phyloP scores from a whole-genome alignment of 192 early-diverging fungal species.

The Spizellomyces sp. region DNA sequence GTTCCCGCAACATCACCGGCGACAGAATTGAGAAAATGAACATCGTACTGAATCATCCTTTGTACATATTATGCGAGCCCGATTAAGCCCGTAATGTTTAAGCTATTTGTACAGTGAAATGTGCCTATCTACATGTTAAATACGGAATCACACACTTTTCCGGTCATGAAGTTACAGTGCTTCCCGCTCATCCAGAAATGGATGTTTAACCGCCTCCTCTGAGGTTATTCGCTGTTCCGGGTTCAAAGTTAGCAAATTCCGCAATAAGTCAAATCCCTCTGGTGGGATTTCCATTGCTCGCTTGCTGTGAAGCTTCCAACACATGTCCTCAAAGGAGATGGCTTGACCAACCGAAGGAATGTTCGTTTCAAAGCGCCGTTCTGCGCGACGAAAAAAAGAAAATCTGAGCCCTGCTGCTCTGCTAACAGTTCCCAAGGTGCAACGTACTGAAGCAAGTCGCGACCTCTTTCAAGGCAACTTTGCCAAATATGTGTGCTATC shows the following conservation, averaged over 20 bases:
- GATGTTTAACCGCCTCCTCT: conserved; percentile 73
- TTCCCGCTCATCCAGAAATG: conserved; percentile 53
- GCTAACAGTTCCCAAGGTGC: no score
- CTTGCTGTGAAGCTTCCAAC: conserved; percentile 42
- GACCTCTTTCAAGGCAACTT: conserved; percentile 69
- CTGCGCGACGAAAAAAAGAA: conserved; percentile 48
- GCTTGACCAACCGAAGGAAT: conserved; percentile 43
- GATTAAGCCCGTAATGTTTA: no score
- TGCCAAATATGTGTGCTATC: conserved; percentile 78
- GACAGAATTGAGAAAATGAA: no score
- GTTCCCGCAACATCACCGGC: no score
- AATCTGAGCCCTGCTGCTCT: not conserved
- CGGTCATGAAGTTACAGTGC: no score
- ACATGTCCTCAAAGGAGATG: conserved; percentile 41
- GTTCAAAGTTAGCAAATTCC: conserved; percentile 58
- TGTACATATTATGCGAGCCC: no score
- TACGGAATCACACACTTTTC: no score
- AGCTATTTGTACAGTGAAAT: no score
- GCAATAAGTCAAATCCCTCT: conserved; percentile 65
- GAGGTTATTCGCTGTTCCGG: conserved; percentile 72
- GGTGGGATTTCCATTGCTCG: conserved; percentile 45
- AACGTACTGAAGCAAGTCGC: conserved; percentile 64
- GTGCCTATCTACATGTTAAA: no score
- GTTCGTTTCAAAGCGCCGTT: conserved; percentile 59
- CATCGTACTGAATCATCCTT: no score